Conservation (phyloP, 2,329 filamentous ascomycete genomes). For the Penicillium sp. region DNA sequence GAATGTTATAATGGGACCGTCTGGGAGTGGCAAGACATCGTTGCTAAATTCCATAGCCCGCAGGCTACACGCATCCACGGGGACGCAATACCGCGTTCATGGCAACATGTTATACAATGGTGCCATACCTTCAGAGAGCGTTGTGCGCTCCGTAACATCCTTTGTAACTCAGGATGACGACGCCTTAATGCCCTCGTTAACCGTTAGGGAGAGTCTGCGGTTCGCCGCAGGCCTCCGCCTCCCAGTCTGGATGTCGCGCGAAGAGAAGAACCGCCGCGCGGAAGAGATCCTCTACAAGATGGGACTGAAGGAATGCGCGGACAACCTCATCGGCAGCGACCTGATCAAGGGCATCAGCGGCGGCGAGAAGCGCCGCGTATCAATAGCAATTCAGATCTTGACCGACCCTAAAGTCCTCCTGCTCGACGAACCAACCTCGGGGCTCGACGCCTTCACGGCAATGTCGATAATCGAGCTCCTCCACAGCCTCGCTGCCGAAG, state of each 20-base stretch:
- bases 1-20: slow-evolving; percentile 78
- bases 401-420: slow-evolving; percentile 70
- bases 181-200: slow-evolving; percentile 67
- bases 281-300: slow-evolving; percentile 71
- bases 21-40: slow-evolving; percentile 72
- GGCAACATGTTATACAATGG: slow-evolving; percentile 69
- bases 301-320: slow-evolving; percentile 73
- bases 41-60: slow-evolving; percentile 69
- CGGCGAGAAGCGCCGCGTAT: slow-evolving; percentile 72
- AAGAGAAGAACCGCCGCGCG: slow-evolving; percentile 63
- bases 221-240: slow-evolving; percentile 69
- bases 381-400: slow-evolving; percentile 72
- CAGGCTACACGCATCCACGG: slow-evolving; percentile 59
- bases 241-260: slow-evolving; percentile 64
- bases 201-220: slow-evolving; percentile 68
- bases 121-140: slow-evolving; percentile 62
- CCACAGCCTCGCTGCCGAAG: slow-evolving; percentile 65
- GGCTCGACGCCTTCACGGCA: slow-evolving; percentile 73
- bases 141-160: slow-evolving; percentile 68
- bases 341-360: slow-evolving; percentile 74
- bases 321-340: slow-evolving; percentile 69
- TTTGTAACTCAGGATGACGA: slow-evolving; percentile 78
- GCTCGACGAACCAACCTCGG: slow-evolving; percentile 72
- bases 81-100: slow-evolving; percentile 58
- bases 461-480: slow-evolving; percentile 73